A percentile compares a stretch with the other conserved stretches of the same genome.
These are phyloP conservation scores for Trichoderma gracile DNA, from an alignment of 2,329 filamentous ascomycete genomes.

Conservation along the genomic window DNA sequence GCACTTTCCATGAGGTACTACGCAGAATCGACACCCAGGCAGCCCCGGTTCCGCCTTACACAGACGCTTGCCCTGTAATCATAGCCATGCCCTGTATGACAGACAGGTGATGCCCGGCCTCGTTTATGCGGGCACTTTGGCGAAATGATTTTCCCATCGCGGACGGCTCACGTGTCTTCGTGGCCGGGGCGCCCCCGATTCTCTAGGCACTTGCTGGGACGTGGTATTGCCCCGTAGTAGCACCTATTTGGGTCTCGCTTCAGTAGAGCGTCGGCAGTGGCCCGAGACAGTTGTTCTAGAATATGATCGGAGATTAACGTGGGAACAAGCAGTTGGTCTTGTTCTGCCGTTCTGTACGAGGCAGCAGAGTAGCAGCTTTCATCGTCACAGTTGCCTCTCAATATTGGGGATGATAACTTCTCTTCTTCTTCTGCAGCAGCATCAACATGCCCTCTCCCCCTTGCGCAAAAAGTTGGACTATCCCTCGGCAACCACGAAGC, in stretches of 20 bases:
- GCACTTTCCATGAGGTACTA: background rate
- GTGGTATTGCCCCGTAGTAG: background rate
- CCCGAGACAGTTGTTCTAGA: slow-evolving; percentile 22
- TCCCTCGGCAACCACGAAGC: slow-evolving; percentile 15
- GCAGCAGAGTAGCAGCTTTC: no score
- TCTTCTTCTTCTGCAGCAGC: no score
- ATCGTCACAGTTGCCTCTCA: no score
- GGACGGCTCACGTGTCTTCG: slow-evolving; percentile 6
- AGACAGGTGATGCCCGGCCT: slow-evolving; percentile 16
- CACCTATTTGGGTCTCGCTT: background rate
- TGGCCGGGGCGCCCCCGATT: slow-evolving; percentile 2
- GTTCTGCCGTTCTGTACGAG: no score
- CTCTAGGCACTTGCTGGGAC: background rate
- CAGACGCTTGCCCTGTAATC: slow-evolving; percentile 5
- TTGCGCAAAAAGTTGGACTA: background rate
- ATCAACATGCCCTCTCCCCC: no score
- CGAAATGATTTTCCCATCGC: slow-evolving; percentile 22
- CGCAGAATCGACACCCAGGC: background rate
- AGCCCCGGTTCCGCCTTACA: background rate
- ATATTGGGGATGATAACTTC: no score
- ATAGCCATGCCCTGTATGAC: background rate
- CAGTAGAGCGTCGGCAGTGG: background rate
- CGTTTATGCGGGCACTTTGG: slow-evolving; percentile 21
- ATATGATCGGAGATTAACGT: slow-evolving; percentile 17
- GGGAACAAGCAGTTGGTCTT: background rate